A percentile compares a stretch with the other conserved stretches of the same genome.
phyloP scores from a whole-genome alignment of 2,329 filamentous ascomycete genomes.

The Akanthomyces lecanii region DNA sequence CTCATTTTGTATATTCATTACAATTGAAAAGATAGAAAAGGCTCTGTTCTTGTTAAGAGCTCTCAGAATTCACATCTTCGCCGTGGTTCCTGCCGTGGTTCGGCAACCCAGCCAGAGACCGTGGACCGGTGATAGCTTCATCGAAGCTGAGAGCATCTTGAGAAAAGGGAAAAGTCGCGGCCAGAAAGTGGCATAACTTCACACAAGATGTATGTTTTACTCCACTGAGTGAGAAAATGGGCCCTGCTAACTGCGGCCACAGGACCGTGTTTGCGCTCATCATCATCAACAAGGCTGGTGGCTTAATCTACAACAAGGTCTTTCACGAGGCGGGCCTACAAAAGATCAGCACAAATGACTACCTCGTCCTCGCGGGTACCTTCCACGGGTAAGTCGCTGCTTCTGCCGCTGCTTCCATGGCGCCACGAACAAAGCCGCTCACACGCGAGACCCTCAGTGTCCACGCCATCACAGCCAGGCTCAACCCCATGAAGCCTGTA shows the following conservation, averaged over 20 bases:
- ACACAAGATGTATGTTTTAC: background rate
- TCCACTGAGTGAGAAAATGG: too few relatives aligned
- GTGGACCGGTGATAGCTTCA: background rate
- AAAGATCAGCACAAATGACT: constrained; percentile 91
- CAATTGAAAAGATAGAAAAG: background rate
- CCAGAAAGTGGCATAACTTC: background rate
- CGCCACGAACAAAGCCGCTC: too few relatives aligned
- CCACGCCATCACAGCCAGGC: constrained; percentile 63
- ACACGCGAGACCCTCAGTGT: constrained; percentile 42
- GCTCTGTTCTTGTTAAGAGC: background rate
- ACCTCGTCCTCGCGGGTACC: constrained; percentile 91
- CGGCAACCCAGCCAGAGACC: background rate
- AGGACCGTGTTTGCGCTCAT: constrained; percentile 96
- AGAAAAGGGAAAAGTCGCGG: background rate
- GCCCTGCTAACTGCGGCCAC: constrained; percentile 12
- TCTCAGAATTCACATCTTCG: too few relatives aligned
- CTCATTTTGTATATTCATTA: background rate
- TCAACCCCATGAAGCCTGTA: constrained; percentile 50
- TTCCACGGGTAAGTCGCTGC: constrained; percentile 74
- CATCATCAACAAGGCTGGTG: constrained; percentile 97
- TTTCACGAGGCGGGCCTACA: constrained; percentile 82
- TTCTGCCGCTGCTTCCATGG: constrained; percentile 5
- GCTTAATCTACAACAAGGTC: constrained; percentile 91
- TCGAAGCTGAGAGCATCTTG: background rate
- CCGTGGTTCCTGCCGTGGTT: background rate